Percentiles rank a stretch among this genome's conserved stretches.
Conservation (phyloP, 257 asterid genomes). For the Ajuga chamaepitys region DNA sequence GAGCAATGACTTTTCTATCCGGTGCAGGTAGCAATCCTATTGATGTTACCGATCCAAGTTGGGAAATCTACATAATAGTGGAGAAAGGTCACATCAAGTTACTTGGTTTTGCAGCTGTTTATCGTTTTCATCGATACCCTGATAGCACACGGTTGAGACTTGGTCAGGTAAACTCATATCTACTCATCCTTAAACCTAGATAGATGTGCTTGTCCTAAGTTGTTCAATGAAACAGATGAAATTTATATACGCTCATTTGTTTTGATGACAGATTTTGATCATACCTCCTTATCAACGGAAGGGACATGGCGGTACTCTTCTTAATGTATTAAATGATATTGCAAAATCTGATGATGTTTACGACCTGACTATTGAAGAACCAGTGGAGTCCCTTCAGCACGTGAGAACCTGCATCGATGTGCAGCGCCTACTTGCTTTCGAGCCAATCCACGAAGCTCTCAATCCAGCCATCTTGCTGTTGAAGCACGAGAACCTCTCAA, state of each 20-base stretch:
- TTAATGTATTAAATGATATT: conserved; percentile 55
- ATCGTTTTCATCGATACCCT: conserved; percentile 74
- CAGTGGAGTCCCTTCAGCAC: conserved; percentile 84
- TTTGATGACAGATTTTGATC: conserved; percentile 57
- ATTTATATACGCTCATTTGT: background rate
- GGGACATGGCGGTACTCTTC: conserved; percentile 70
- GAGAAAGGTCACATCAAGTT: conserved; percentile 29
- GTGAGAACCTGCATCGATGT: conserved; percentile 72
- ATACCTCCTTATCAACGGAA: conserved; percentile 77
- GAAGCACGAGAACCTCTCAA: conserved; percentile 48
- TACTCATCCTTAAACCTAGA: background rate
- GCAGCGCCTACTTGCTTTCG: conserved; percentile 58
- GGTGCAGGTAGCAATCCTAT: conserved; percentile 96
- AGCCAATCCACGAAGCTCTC: conserved; percentile 51
- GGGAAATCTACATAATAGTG: conserved; percentile 76
- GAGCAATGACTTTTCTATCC: conserved; percentile 1
- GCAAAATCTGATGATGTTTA: conserved; percentile 62
- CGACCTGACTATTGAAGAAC: conserved; percentile 90
- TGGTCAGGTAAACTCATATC: conserved; percentile 69
- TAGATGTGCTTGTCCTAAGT: background rate
- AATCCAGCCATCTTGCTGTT: conserved; percentile 34
- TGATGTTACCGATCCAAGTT: conserved; percentile 78
- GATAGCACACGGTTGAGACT: conserved; percentile 65
- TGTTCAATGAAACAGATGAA: background rate
- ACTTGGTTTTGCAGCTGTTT: conserved; percentile 88